Evolutionary conservation across 2,329 filamentous ascomycete species (phyloP).

Genomic region (Trichoderma arundinaceum): DNA sequence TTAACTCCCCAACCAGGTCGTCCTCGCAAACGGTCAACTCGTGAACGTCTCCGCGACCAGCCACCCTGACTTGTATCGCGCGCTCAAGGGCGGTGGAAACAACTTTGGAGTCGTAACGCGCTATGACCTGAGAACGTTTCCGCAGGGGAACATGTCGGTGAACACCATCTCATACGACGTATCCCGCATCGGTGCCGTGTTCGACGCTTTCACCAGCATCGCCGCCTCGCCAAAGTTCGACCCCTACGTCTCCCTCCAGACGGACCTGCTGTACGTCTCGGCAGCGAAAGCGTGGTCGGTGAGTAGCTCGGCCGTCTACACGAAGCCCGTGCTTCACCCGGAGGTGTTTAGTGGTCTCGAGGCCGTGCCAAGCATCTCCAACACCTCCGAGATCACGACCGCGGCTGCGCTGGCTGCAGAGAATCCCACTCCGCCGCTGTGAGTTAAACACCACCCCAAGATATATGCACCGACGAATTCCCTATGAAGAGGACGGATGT

Average conservation of each 20-base stretch:
- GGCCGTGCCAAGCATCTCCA: constrained; percentile 3
- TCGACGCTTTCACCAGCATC: constrained; percentile 35
- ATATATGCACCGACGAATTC: neutral
- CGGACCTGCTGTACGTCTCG: constrained; percentile 35
- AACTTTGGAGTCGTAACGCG: constrained; percentile 63
- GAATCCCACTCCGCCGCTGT: constrained; percentile 15
- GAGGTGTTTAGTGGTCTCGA: neutral
- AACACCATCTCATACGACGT: constrained; percentile 42
- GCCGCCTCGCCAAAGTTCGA: constrained; percentile 33
- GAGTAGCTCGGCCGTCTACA: constrained; percentile 33
- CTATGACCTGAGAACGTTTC: constrained; percentile 50
- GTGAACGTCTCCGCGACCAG: constrained; percentile 49
- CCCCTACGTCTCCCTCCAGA: constrained; percentile 36
- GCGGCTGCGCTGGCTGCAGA: constrained; percentile 11
- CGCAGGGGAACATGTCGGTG: constrained; percentile 48
- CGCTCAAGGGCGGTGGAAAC: constrained; percentile 60
- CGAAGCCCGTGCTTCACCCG: constrained; percentile 31
- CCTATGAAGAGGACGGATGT: neutral
- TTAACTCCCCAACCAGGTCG: constrained; percentile 39
- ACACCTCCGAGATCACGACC: neutral
- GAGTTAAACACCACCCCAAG: neutral
- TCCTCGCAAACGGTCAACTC: constrained; percentile 52
- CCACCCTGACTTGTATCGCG: constrained; percentile 62
- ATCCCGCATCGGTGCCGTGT: constrained; percentile 33
- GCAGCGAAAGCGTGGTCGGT: constrained; percentile 32